Percentiles rank a stretch among this genome's conserved stretches.
These are phyloP conservation scores for Groenewaldozyma sp. DNA, from an alignment of 1,139 yeast species.

Conservation along the genomic window DNA sequence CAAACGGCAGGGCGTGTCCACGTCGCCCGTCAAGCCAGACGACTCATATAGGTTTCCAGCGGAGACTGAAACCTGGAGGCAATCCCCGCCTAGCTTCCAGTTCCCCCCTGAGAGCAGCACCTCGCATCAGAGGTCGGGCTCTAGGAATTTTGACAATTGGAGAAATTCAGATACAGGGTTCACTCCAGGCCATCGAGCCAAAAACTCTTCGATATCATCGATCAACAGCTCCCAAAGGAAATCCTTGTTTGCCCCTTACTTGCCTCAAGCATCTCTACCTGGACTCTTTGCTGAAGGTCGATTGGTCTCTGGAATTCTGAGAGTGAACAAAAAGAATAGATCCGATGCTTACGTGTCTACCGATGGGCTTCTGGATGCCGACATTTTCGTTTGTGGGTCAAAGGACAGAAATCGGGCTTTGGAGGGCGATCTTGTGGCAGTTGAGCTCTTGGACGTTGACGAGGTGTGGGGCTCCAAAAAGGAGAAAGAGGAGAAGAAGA, in stretches of 20 bases:
- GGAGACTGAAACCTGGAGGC: no score
- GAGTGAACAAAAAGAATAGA: slow-evolving; percentile 92
- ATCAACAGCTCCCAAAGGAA: slow-evolving; percentile 42
- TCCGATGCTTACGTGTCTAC: slow-evolving; percentile 97
- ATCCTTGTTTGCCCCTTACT: slow-evolving; percentile 88
- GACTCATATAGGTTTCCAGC: slow-evolving; percentile 19
- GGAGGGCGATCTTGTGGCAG: slow-evolving; percentile 94
- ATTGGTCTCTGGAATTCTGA: slow-evolving; percentile 80
- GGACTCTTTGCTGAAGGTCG: slow-evolving; percentile 83
- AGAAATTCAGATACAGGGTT: slow-evolving; percentile 40
- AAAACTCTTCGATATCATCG: slow-evolving; percentile 55
- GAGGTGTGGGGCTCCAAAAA: slow-evolving; percentile 97
- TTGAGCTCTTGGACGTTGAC: slow-evolving; percentile 85
- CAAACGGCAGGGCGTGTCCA: slow-evolving; percentile 10
- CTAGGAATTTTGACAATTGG: slow-evolving; percentile 45
- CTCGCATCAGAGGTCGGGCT: slow-evolving; percentile 37
- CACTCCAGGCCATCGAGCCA: slow-evolving; percentile 71
- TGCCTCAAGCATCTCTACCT: slow-evolving; percentile 89
- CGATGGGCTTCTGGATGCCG: slow-evolving; percentile 91
- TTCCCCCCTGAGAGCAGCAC: slow-evolving; percentile 32
- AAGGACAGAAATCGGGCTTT: slow-evolving; percentile 95
- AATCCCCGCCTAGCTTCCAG: slow-evolving; percentile 24
- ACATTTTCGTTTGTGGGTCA: slow-evolving; percentile 96
- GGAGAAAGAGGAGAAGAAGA: slow-evolving; percentile 94
- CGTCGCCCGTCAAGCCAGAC: slow-evolving; percentile 4